These are phyloP conservation scores for Gynochthodes officinalis DNA, from an alignment of 257 asterid species.

Conservation along the genomic window DNA sequence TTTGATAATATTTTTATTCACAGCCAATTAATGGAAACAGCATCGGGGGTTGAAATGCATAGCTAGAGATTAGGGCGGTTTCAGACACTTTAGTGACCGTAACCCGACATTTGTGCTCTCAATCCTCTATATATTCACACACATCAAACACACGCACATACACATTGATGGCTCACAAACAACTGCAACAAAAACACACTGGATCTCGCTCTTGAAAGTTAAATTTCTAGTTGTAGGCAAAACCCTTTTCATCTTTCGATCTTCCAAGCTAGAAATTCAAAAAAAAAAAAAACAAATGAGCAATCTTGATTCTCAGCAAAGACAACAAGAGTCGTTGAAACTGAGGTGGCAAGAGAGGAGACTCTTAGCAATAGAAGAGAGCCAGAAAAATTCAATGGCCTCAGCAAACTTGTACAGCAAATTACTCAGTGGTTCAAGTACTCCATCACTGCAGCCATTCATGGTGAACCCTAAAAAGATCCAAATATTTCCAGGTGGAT, in stretches of 20 bases:
- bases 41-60: conserved; percentile 37
- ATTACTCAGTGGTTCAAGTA: not conserved
- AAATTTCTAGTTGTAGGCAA: not conserved
- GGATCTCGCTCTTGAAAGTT: not conserved
- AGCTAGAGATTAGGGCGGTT: conserved; percentile 38
- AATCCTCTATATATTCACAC: conserved; percentile 24
- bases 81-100: conserved; percentile 39
- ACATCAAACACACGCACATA: conserved; percentile 4
- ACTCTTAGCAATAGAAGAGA: conserved; percentile 11
- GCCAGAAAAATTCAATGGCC: conserved; percentile 12
- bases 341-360: conserved; percentile 42
- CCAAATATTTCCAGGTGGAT: conserved; percentile 27
- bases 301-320: conserved; percentile 45
- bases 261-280: not conserved
- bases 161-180: not conserved
- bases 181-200: conserved; percentile 7
- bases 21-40: conserved; percentile 33
- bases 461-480: conserved; percentile 7
- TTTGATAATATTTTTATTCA: conserved; percentile 2
- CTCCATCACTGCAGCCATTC: not conserved
- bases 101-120: conserved; percentile 60
- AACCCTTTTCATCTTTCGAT: conserved; percentile 6
- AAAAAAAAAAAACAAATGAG: conserved; percentile 29
- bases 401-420: conserved; percentile 15
- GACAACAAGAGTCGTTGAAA: conserved; percentile 38